phyloP scores from a whole-genome alignment of 2,329 filamentous ascomycete genomes.

The Fusarium sp. region DNA sequence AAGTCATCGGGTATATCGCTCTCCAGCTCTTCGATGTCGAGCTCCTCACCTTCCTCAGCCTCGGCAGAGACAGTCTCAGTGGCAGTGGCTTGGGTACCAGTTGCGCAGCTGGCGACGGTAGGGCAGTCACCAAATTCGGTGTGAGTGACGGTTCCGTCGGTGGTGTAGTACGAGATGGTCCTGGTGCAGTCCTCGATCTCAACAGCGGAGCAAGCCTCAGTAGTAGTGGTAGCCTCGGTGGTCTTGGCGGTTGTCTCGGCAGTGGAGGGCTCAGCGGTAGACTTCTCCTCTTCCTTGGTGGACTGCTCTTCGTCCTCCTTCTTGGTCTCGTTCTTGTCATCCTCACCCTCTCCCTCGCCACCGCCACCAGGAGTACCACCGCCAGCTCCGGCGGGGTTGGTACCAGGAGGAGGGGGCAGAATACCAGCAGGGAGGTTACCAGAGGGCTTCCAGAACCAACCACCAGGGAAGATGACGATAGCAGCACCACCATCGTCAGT shows the following conservation, averaged over 20 bases:
- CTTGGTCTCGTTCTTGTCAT: background rate
- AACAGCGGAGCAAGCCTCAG: conserved; percentile 2
- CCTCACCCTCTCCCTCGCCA: background rate
- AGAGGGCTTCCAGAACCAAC: conserved; percentile 17
- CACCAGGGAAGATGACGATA: conserved; percentile 8
- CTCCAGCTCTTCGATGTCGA: background rate
- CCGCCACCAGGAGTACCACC: background rate
- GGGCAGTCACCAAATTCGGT: conserved; percentile 8
- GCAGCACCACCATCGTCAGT: conserved; percentile 8
- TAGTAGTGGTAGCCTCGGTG: conserved; percentile 6
- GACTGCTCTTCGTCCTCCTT: conserved; percentile 5
- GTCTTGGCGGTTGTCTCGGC: background rate
- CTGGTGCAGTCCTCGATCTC: conserved; percentile 11
- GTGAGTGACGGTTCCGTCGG: background rate
- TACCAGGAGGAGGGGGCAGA: background rate
- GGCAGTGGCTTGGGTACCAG: conserved; percentile 4
- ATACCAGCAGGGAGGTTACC: background rate
- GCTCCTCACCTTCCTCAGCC: background rate
- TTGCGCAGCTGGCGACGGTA: conserved; percentile 10
- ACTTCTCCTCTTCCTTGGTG: background rate
- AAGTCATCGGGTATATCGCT: conserved; percentile 1
- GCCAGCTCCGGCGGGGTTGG: background rate
- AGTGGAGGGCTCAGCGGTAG: background rate
- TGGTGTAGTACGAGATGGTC: conserved; percentile 11
- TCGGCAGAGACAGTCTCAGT: background rate